Percentiles rank a stretch among this genome's conserved stretches.
phyloP scores from a whole-genome alignment of 768 basidiomycete species.

The Cyclocybe cylindracea region DNA sequence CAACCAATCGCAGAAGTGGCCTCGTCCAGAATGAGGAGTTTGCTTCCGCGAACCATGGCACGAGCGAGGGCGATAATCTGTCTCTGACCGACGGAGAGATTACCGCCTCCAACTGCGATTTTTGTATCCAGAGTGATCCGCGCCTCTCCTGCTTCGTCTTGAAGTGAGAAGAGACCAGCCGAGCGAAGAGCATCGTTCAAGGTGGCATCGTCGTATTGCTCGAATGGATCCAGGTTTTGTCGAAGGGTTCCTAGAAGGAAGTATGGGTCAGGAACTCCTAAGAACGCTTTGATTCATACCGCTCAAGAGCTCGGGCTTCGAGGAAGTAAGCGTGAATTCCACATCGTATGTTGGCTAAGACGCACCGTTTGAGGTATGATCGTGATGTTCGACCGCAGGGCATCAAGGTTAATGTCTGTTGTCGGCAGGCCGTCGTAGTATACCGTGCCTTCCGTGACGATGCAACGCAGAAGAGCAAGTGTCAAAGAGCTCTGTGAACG shows the following conservation, averaged over 20 bases:
- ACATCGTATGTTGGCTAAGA: slow-evolving; percentile 23
- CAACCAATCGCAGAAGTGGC: slow-evolving; percentile 51
- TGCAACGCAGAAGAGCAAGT: slow-evolving; percentile 53
- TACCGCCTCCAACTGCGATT: slow-evolving; percentile 56
- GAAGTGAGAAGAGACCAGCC: slow-evolving; percentile 36
- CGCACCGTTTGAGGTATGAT: slow-evolving; percentile 51
- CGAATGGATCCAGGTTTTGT: slow-evolving; percentile 67
- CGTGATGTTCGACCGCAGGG: slow-evolving; percentile 54
- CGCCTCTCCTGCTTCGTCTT: slow-evolving; percentile 46
- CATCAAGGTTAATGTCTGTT: slow-evolving; percentile 50
- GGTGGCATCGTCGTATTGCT: slow-evolving; percentile 49
- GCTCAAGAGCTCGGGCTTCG: slow-evolving; percentile 31
- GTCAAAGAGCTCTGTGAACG: slow-evolving; percentile 32
- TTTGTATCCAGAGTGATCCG: slow-evolving; percentile 44
- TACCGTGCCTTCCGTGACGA: slow-evolving; percentile 53
- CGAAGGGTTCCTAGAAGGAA: slow-evolving; percentile 46
- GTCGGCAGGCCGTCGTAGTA: slow-evolving; percentile 53
- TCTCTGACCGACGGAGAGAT: slow-evolving; percentile 74
- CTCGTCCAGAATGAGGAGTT: slow-evolving; percentile 62
- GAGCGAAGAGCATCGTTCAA: slow-evolving; percentile 40
- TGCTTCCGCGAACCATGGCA: slow-evolving; percentile 56
- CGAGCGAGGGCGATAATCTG: slow-evolving; percentile 69
- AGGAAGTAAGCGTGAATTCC: neutral
- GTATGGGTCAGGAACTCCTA: neutral
- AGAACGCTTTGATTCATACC: slow-evolving; percentile 10